These are phyloP conservation scores for Blastobotrys capitulatus DNA, from an alignment of 1,139 yeast species.

Conservation along the genomic window DNA sequence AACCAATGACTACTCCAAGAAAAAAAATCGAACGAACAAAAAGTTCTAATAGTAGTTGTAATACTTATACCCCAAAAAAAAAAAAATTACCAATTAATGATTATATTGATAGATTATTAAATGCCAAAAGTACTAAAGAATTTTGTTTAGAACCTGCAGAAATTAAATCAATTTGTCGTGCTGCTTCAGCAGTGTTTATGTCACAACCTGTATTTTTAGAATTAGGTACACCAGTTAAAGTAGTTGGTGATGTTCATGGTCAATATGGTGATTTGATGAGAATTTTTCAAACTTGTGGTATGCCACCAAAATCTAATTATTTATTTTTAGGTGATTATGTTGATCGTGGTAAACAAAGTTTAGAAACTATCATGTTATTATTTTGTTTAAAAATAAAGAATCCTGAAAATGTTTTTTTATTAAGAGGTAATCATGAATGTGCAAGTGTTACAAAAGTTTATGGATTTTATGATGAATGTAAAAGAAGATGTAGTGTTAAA, in stretches of 20 bases:
- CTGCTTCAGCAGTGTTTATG: constrained; percentile 63
- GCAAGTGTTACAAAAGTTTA: constrained; percentile 80
- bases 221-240: constrained; percentile 77
- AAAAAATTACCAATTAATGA: constrained; percentile 11
- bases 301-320: constrained; percentile 75
- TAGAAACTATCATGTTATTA: constrained; percentile 69
- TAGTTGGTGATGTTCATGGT: constrained; percentile 86
- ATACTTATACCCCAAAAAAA: not conserved
- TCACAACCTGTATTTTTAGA: constrained; percentile 73
- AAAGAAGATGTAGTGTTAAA: constrained; percentile 60
- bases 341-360: constrained; percentile 77
- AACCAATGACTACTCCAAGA: constrained; percentile 3
- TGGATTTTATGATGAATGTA: constrained; percentile 86
- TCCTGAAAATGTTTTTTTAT: constrained; percentile 77
- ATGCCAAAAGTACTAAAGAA: constrained; percentile 15
- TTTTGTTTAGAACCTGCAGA: constrained; percentile 45
- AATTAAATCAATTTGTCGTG: constrained; percentile 58
- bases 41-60: not conserved
- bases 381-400: constrained; percentile 73
- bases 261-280: constrained; percentile 72
- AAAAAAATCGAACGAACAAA: not conserved
- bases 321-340: constrained; percentile 81
- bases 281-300: constrained; percentile 70
- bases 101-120: constrained; percentile 22
- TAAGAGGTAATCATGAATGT: constrained; percentile 82